Base-by-base conservation (phyloP, 148 eudicot species). In the Limonium bicolor region DNA sequence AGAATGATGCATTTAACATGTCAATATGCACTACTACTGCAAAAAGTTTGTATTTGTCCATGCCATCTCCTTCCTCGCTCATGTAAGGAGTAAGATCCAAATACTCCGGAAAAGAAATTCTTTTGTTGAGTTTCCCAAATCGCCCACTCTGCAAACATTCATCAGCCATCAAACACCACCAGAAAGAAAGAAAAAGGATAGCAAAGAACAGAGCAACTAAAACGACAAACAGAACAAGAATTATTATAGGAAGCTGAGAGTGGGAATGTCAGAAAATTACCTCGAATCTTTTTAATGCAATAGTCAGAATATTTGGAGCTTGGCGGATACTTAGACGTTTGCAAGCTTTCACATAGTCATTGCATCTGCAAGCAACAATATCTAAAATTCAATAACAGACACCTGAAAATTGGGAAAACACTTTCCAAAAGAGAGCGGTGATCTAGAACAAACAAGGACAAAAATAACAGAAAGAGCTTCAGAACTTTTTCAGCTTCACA, bases 231-330 rank as follows among this genome's bases (percentile, higher is more conserved):
- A 13, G 42, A 18, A 13, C 4, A 4, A n/a, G 18, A 38, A n/a
- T n/a, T n/a, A n/a, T n/a, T n/a, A n/a, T n/a, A n/a, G n/a, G n/a
- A n/a, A n/a, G n/a, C n/a, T n/a, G n/a, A n/a, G 14, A 23, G 27
- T 41, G 7, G 9, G n/a, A 41, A n/a, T 17, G 24, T 23, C 18
- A 15, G 42, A 34, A 42, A n/a, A 4, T 36, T 58, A 82, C 96
- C 96, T 87, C 86, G 58, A 87, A 87, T 65, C 96, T 76, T 58
- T 87, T 87, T 46, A 87, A 66, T 41, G 96, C 88, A 67, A 87
- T 64, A 38, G 96, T 87, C 36, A 87, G 90, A 53, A 87, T 72
- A 63, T 87, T 82, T 43, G 96, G 96, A 58, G 90, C 78, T 56
- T 60, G 59, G 51, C 68, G 68, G 29, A 87, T 61, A 21, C 64